These are phyloP conservation scores for Hypericum androsaemum DNA, from an alignment of 345 rosid genomes.

Conservation along the genomic window DNA sequence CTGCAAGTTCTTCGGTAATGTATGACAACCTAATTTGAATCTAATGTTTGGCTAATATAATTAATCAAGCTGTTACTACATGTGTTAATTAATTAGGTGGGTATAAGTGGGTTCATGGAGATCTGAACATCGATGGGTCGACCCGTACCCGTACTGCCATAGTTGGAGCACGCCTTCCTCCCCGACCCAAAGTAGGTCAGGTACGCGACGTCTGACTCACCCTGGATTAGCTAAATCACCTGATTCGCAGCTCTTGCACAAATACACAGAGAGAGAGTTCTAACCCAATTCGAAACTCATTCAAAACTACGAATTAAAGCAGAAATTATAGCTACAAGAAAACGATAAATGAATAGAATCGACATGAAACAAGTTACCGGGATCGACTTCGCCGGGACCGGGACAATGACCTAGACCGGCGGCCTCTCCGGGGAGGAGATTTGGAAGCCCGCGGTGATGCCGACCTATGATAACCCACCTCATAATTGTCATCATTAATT, in stretches of 20 bases:
- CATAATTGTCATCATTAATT: too few relatives aligned
- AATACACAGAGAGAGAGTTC: neutral
- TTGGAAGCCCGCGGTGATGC: conserved; percentile 25
- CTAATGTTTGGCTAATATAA: too few relatives aligned
- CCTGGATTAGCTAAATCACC: conserved; percentile 40
- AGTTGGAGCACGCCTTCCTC: too few relatives aligned
- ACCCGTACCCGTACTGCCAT: too few relatives aligned
- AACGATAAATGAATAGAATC: neutral
- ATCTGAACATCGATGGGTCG: too few relatives aligned
- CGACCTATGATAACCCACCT: conserved; percentile 24
- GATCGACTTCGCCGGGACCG: conserved; percentile 47
- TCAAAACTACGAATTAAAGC: neutral
- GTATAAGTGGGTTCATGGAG: too few relatives aligned
- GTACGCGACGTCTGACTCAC: too few relatives aligned
- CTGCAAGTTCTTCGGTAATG: too few relatives aligned
- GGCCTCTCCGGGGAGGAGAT: conserved; percentile 27
- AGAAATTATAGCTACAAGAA: neutral
- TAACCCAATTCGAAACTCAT: neutral
- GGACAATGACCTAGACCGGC: conserved; percentile 37
- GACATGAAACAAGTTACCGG: conserved; percentile 20
- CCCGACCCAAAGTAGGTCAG: too few relatives aligned
- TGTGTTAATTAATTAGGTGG: too few relatives aligned
- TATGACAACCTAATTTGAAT: too few relatives aligned
- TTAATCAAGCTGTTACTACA: too few relatives aligned
- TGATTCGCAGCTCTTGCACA: conserved; percentile 41